Evolutionary conservation across 164 flowering plant species (phyloP), one percentile per base, ranked within the genome.

Genomic region (Chloranthus sessilifolius): DNA sequence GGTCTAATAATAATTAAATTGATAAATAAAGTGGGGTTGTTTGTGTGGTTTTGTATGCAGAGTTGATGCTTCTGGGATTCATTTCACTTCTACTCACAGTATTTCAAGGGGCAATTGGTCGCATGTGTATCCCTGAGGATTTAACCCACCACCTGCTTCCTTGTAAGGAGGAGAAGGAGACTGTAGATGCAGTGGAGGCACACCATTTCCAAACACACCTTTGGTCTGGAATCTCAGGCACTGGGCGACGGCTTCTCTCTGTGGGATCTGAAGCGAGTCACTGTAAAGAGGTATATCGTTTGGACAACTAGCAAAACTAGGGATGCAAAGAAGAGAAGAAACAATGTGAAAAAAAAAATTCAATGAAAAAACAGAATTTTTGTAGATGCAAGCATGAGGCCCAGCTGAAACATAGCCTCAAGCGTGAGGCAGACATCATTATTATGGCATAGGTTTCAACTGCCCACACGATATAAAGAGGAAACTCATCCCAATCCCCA

Each of bases 11-110:
- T 21, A n/a, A 39, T 39, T 20, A 19, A 39, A 39, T 9, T n/a
- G n/a, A n/a, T n/a, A n/a, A n/a, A n/a, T n/a, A n/a, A n/a, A n/a
- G n/a, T n/a, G n/a, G 12, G 6, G 7, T 15, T 12, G 4, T 25
- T 10, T 47, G 37, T 11, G 7, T 51, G 22, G 14, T 15, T 25
- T 10, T n/a, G 3, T 23, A 5, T 63, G 67, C 85, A 87, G 96
- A 88, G 74, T 62, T 88, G 81, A 84, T 88, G 96, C 55, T 88
- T 31, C 38, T 88, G 77, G 92, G 96, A 36, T 88, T 88, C 61
- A 82, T 88, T 43, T 84, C 96, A 2, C 72, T 88, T 52, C 66
- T 88, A 12, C 58, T 88, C 41, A 71, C 85, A 0, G 85, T 82
- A 0, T 66, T 55, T 20, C 83, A 84, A 66, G 54, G 25, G 4